Percentiles rank a stretch among this genome's conserved stretches.
Evolutionary conservation across 371 early-diverging fungal species (phyloP).

Genomic region (Mortierella sp.): DNA sequence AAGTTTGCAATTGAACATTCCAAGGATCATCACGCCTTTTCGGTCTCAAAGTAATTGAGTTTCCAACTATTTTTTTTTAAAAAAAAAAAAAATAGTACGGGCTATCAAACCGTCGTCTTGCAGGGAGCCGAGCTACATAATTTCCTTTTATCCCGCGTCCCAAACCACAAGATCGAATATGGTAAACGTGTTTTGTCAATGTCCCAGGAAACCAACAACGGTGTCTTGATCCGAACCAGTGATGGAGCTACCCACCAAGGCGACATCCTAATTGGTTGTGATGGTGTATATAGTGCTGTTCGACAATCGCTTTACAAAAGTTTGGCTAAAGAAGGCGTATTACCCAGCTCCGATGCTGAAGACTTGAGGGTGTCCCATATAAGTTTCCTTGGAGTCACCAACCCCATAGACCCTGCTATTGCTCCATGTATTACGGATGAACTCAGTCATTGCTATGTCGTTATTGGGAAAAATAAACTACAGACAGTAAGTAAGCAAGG

Average conservation of each 20-base stretch:
- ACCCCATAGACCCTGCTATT: not conserved
- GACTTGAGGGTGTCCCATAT: not conserved
- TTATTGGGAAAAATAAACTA: not conserved
- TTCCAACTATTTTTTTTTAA: not conserved
- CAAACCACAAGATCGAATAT: slow-evolving; percentile 6
- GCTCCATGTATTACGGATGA: slow-evolving; percentile 6
- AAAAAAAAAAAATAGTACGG: not conserved
- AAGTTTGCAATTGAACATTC: not conserved
- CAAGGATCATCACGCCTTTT: not conserved
- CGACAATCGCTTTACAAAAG: slow-evolving; percentile 21
- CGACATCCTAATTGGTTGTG: slow-evolving; percentile 32
- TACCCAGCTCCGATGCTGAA: slow-evolving; percentile 17
- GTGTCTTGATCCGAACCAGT: slow-evolving; percentile 16
- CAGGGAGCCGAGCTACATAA: slow-evolving; percentile 18
- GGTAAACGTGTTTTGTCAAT: slow-evolving; percentile 20
- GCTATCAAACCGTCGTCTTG: slow-evolving; percentile 6
- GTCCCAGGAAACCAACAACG: slow-evolving; percentile 12
- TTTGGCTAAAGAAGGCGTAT: not conserved
- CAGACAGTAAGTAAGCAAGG: not conserved
- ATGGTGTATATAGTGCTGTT: slow-evolving; percentile 32
- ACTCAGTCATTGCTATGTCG: not conserved
- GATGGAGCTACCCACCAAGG: slow-evolving; percentile 22
- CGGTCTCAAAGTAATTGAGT: too few relatives aligned
- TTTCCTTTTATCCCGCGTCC: slow-evolving; percentile 12
- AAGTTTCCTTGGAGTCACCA: slow-evolving; percentile 4